phyloP scores from a whole-genome alignment of 2,329 filamentous ascomycete genomes.

The Metarhizium robertsii region DNA sequence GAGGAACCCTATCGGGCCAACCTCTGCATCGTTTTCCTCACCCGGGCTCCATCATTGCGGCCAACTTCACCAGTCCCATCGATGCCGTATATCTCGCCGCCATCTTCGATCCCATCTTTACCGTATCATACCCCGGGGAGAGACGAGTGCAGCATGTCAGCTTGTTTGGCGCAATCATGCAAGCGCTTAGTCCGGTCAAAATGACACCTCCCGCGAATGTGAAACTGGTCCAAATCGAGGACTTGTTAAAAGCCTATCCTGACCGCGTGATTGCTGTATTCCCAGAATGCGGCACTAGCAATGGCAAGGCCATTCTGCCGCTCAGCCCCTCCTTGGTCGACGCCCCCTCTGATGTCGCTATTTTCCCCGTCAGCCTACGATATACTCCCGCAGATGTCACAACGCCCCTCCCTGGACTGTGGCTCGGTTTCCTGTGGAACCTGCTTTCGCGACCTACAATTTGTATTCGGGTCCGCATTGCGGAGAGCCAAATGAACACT shows the following conservation, averaged over 20 bases:
- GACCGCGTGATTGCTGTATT: conserved; percentile 75
- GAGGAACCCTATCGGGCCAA: conserved; percentile 74
- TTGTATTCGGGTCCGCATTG: conserved; percentile 83
- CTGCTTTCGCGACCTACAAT: conserved; percentile 78
- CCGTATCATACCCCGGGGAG: conserved; percentile 67
- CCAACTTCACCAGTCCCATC: conserved; percentile 85
- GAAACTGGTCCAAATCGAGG: conserved; percentile 49
- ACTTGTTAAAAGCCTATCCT: conserved; percentile 59
- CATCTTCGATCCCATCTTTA: conserved; percentile 94
- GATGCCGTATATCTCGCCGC: conserved; percentile 91
- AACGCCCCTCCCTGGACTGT: conserved; percentile 73
- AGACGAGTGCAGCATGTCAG: conserved; percentile 67
- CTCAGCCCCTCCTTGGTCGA: conserved; percentile 69
- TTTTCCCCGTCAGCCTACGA: conserved; percentile 84
- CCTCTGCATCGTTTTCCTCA: conserved; percentile 66
- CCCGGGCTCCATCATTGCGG: conserved; percentile 73
- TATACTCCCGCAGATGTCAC: conserved; percentile 87
- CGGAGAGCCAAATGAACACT: conserved; percentile 57
- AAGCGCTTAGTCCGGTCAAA: conserved; percentile 56
- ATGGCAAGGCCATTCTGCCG: conserved; percentile 81
- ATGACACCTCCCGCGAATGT: conserved; percentile 34
- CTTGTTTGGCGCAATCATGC: conserved; percentile 64
- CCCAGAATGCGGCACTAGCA: conserved; percentile 89
- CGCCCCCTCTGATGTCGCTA: conserved; percentile 56
- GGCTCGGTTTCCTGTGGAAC: conserved; percentile 71